These are phyloP conservation scores for Solanum paucissectum DNA, from an alignment of 257 asterid genomes.

Conservation along the genomic window DNA sequence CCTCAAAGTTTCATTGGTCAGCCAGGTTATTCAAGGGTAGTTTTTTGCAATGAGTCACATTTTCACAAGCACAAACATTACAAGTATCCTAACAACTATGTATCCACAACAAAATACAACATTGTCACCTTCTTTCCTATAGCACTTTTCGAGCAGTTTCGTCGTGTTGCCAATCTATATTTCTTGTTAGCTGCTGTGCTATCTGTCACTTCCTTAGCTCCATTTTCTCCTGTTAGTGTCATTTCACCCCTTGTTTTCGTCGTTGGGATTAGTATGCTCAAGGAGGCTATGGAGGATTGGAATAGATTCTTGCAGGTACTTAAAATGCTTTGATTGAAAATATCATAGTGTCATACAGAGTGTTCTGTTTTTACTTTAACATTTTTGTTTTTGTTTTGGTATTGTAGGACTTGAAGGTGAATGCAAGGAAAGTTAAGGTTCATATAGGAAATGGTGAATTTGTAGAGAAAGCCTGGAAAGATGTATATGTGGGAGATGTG, in stretches of 20 bases:
- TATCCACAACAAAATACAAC: slow-evolving; percentile 89
- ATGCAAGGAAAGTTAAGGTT: slow-evolving; percentile 50
- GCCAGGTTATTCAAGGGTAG: slow-evolving; percentile 64
- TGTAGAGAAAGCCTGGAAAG: slow-evolving; percentile 71
- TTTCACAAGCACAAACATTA: slow-evolving; percentile 55
- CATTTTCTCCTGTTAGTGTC: slow-evolving; percentile 63
- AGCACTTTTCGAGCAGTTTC: slow-evolving; percentile 86
- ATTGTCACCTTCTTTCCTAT: slow-evolving; percentile 71
- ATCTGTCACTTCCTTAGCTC: slow-evolving; percentile 70
- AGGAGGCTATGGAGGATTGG: slow-evolving; percentile 95
- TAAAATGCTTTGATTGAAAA: not conserved
- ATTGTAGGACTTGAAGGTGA: slow-evolving; percentile 75
- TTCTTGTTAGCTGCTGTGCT: slow-evolving; percentile 81
- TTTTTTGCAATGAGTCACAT: slow-evolving; percentile 68
- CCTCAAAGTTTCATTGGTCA: slow-evolving; percentile 29
- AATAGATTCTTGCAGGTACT: slow-evolving; percentile 48
- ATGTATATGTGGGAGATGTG: slow-evolving; percentile 75
- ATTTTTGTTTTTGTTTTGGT: not conserved
- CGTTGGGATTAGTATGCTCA: slow-evolving; percentile 93
- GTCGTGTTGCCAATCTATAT: slow-evolving; percentile 89
- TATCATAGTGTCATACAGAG: not conserved
- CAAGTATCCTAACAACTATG: slow-evolving; percentile 56
- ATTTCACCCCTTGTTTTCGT: slow-evolving; percentile 79
- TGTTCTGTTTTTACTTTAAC: not conserved
- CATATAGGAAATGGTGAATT: slow-evolving; percentile 63